Evolutionary conservation across 495 filamentous ascomycete genomes (phyloP).

Genomic region (Glarea lozoyensis): DNA sequence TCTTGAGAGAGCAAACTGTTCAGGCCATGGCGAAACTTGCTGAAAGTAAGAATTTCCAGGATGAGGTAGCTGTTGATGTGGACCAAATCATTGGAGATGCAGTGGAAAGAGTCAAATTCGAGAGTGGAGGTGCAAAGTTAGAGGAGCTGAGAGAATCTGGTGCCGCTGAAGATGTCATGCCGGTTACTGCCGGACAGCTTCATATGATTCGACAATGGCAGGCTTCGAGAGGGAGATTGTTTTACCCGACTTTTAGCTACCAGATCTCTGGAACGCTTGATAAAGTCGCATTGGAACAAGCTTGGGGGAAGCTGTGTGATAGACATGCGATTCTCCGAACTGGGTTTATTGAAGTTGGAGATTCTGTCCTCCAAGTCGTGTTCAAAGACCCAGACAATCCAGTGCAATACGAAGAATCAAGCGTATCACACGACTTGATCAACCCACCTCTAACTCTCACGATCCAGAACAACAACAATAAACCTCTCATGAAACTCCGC

Average conservation of each 20-base stretch:
- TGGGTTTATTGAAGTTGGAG: slow-evolving; percentile 10
- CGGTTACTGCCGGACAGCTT: slow-evolving; percentile 49
- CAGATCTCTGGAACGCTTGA: slow-evolving; percentile 25
- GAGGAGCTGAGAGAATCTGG: slow-evolving; percentile 23
- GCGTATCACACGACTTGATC: slow-evolving; percentile 15
- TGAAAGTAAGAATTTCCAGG: slow-evolving; percentile 5
- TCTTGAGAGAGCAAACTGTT: slow-evolving; percentile 56
- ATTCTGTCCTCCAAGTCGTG: slow-evolving; percentile 25
- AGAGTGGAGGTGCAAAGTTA: slow-evolving; percentile 10
- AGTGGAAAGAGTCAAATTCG: slow-evolving; percentile 24
- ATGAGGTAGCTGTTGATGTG: slow-evolving; percentile 15
- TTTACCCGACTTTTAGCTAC: slow-evolving; percentile 51
- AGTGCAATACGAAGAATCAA: slow-evolving; percentile 4
- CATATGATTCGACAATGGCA: slow-evolving; percentile 53
- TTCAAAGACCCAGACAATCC: slow-evolving; percentile 21
- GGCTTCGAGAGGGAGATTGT: slow-evolving; percentile 39
- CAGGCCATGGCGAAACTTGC: slow-evolving; percentile 38
- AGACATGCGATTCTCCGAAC: slow-evolving; percentile 47
- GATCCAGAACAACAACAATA: slow-evolving; percentile 13
- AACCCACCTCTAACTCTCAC: slow-evolving; percentile 16
- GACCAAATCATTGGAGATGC: slow-evolving; percentile 23
- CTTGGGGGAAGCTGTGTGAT: slow-evolving; percentile 42
- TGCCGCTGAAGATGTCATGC: slow-evolving; percentile 39
- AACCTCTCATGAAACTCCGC: slow-evolving; percentile 27
- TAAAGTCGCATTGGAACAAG: slow-evolving; percentile 26